A percentile compares a stretch with the other conserved stretches of the same genome.
phyloP scores from a whole-genome alignment of 768 basidiomycete genomes.

The Tylopilus subfusipes region DNA sequence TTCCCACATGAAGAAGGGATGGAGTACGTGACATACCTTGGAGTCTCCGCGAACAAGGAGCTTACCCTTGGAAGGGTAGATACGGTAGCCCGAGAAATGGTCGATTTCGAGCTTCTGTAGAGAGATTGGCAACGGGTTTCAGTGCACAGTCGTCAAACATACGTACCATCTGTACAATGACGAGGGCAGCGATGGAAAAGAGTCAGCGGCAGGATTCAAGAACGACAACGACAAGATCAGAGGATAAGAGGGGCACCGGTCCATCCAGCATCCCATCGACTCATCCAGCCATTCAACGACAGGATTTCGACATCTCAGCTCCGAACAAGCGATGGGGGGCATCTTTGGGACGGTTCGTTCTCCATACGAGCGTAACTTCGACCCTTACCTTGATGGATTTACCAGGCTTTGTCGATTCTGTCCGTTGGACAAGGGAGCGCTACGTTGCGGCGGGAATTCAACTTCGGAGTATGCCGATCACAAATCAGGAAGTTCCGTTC shows the following conservation, averaged over 20 bases:
- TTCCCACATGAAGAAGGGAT: not conserved
- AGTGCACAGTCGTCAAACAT: not conserved
- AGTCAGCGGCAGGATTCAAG: constrained; percentile 20
- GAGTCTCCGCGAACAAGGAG: constrained; percentile 94
- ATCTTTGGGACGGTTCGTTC: constrained; percentile 8
- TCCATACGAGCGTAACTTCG: constrained; percentile 28
- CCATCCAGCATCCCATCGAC: constrained; percentile 35
- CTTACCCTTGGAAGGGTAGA: constrained; percentile 98
- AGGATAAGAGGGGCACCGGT: constrained; percentile 8
- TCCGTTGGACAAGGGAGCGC: constrained; percentile 12
- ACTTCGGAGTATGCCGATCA: constrained; percentile 27
- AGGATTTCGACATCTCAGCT: constrained; percentile 1
- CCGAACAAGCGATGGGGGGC: constrained; percentile 1
- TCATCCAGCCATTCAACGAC: constrained; percentile 42
- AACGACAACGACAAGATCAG: constrained; percentile 12
- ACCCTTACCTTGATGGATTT: constrained; percentile 61
- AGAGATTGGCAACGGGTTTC: not conserved
- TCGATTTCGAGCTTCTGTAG: constrained; percentile 95
- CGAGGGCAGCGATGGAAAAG: not conserved
- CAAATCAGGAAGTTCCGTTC: constrained; percentile 6
- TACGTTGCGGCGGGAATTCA: constrained; percentile 22
- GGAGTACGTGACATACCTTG: constrained; percentile 56
- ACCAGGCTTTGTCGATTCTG: constrained; percentile 28
- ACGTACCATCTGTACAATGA: constrained; percentile 26
- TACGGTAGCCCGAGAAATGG: constrained; percentile 94